Conservation (phyloP, 1,284 basidiomycete genomes). For the Violaceomyces palustris region DNA sequence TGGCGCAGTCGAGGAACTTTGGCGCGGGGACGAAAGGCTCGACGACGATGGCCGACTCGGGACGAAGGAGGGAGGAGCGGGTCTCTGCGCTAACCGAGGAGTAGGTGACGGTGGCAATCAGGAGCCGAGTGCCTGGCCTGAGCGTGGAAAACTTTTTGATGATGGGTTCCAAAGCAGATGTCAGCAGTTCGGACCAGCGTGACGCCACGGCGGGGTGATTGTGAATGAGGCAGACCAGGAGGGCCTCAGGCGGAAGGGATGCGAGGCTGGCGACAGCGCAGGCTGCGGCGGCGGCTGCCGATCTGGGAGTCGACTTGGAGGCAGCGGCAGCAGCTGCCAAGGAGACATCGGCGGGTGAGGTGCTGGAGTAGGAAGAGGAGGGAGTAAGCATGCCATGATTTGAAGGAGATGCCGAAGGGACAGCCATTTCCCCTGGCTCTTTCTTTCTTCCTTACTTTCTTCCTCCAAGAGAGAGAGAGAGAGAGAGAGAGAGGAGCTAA, state of each 20-base stretch:
- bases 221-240: conserved; percentile 19
- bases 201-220: conserved; percentile 17
- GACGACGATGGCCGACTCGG: conserved; percentile 9
- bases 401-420: too few species aligned
- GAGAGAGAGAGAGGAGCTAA: too few species aligned
- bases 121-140: conserved; percentile 17
- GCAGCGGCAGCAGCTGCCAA: too few species aligned
- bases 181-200: conserved; percentile 17
- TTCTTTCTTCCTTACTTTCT: too few species aligned
- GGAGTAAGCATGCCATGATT: too few species aligned
- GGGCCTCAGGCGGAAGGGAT: conserved; percentile 15
- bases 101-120: conserved; percentile 21
- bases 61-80: conserved; percentile 18
- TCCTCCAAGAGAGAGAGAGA: too few species aligned
- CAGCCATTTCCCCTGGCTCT: too few species aligned
- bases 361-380: too few species aligned
- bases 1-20: neutral
- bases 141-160: conserved; percentile 13
- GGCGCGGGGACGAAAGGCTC: neutral
- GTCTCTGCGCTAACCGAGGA: conserved; percentile 1
- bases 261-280: conserved; percentile 15
- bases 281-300: too few species aligned
- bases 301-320: too few species aligned
- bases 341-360: too few species aligned
- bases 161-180: conserved; percentile 15